A percentile compares a stretch with the other conserved stretches of the same genome.
phyloP scores from a whole-genome alignment of 331 rosid species.

The Ulmus americana region DNA sequence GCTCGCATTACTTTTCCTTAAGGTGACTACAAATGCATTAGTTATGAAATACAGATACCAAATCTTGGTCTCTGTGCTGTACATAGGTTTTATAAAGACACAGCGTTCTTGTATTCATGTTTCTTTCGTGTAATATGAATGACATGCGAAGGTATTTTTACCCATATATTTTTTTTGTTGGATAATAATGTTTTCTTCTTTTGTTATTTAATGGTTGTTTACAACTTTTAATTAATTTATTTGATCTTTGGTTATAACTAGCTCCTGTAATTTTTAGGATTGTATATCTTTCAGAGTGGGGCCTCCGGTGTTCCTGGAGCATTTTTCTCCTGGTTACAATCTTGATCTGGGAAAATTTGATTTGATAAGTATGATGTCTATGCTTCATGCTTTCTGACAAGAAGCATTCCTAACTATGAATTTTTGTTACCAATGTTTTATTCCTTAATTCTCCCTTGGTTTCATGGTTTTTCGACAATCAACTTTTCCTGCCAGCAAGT shows the following conservation, averaged over 20 bases:
- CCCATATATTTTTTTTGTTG: constrained; percentile 30
- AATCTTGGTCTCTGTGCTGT: constrained; percentile 62
- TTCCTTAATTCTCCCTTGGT: not conserved
- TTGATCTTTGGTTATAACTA: constrained; percentile 35
- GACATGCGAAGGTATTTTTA: constrained; percentile 37
- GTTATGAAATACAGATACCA: constrained; percentile 47
- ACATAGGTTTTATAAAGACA: constrained; percentile 55
- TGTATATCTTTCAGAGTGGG: constrained; percentile 12
- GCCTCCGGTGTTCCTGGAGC: constrained; percentile 9
- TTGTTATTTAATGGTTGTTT: constrained; percentile 32
- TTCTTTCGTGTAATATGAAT: constrained; percentile 50
- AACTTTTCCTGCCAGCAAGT: constrained; percentile 11
- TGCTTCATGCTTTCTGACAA: not conserved
- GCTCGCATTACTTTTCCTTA: constrained; percentile 41
- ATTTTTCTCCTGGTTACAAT: constrained; percentile 5
- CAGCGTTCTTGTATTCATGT: constrained; percentile 52
- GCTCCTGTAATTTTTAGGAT: constrained; percentile 32
- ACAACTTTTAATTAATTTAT: constrained; percentile 29
- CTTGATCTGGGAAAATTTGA: not conserved
- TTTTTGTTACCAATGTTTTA: not conserved
- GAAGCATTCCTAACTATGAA: not conserved
- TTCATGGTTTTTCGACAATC: not conserved
- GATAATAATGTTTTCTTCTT: constrained; percentile 28
- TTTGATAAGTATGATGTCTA: not conserved
- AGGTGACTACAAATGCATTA: constrained; percentile 61